Percentiles rank a stretch among this genome's conserved stretches.
Evolutionary conservation across 768 basidiomycete species (phyloP).

Genomic region (Boletus bicolor): DNA sequence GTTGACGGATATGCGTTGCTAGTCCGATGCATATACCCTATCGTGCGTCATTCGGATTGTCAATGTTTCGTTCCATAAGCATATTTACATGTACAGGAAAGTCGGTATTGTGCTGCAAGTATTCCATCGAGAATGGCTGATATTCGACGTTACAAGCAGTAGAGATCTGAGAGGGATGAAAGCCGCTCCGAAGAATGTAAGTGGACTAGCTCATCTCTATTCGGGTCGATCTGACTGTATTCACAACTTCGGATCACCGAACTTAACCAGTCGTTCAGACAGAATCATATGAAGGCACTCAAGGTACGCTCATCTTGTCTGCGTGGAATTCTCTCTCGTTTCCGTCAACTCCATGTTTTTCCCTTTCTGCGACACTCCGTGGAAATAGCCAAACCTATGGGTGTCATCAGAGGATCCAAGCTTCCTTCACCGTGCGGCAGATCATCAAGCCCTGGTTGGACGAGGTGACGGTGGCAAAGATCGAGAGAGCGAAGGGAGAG

Average conservation of each 20-base stretch:
- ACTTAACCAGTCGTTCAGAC: slow-evolving; percentile 78
- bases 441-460: too few relatives aligned
- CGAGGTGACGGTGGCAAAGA: too few relatives aligned
- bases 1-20: slow-evolving; percentile 81
- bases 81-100: slow-evolving; percentile 78
- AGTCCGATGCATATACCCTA: slow-evolving; percentile 30
- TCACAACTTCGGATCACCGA: slow-evolving; percentile 79
- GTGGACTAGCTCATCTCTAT: slow-evolving; percentile 13
- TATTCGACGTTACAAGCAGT: slow-evolving; percentile 49
- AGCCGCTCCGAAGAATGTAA: slow-evolving; percentile 76
- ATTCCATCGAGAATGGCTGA: background rate
- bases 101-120: background rate
- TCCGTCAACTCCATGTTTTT: background rate
- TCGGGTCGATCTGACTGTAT: background rate
- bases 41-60: background rate
- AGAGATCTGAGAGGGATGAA: slow-evolving; percentile 86
- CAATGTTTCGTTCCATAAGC: slow-evolving; percentile 23
- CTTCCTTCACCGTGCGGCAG: slow-evolving; percentile 50
- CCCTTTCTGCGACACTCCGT: slow-evolving; percentile 51
- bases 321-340: background rate
- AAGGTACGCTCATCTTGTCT: slow-evolving; percentile 37
- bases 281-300: slow-evolving; percentile 65
- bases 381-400: slow-evolving; percentile 78
- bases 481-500: slow-evolving; percentile 55
- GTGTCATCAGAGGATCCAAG: slow-evolving; percentile 80